Evolutionary conservation across 1,139 yeast genomes (phyloP), one percentile per base, ranked within the genome.

Genomic region (Oligophagozyma castellii): DNA sequence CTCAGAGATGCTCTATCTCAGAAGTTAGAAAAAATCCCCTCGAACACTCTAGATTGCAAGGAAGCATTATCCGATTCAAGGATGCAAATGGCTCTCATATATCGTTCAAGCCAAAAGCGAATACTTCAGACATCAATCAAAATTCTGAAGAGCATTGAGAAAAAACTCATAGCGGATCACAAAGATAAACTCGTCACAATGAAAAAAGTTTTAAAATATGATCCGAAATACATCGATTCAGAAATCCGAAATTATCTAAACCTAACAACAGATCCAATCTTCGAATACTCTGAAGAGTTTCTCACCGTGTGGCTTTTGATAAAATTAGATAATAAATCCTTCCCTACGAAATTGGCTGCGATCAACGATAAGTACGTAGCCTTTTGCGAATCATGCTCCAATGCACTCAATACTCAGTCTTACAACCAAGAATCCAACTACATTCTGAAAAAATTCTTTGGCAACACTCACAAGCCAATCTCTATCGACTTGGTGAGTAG

Each of bases 161-260:
- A 47, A 24, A 30, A 30, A 8, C 26, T 35, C 29, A 19, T 48
- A 16, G 29, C 26, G 4, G 38, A 33, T 4, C 29, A 42, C 29
- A 47, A 45, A 26, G 22, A 27, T 4, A 23, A 28, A 4, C 29
- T 48, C 10, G 31, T 48, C 5, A 47, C 49, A 8, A 34, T 42
- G 25, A 34, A 38, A 14, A 48, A 43, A 31, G 32, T 51, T 5
- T 12, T 42, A 20, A 46, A 48, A 27, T 22, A 39, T 21, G 56
- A 51, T 29, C 19, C 35, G 1, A 12, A 7, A 0, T 49, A 48
- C 31, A 11, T 29, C 4, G 40, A 40, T 10, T 27, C 29, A 5
- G 48, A 42, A 25, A 24, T 46, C 5, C 30, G 40, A 2, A 16
- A 24, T 3, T 26, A 41, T 7, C 40, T 42, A 22, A 7, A 10